Evolutionary conservation across 2,329 filamentous ascomycete genomes (phyloP), one percentile per base, ranked within the genome.

Genomic region (Knoxdaviesia capensis): DNA sequence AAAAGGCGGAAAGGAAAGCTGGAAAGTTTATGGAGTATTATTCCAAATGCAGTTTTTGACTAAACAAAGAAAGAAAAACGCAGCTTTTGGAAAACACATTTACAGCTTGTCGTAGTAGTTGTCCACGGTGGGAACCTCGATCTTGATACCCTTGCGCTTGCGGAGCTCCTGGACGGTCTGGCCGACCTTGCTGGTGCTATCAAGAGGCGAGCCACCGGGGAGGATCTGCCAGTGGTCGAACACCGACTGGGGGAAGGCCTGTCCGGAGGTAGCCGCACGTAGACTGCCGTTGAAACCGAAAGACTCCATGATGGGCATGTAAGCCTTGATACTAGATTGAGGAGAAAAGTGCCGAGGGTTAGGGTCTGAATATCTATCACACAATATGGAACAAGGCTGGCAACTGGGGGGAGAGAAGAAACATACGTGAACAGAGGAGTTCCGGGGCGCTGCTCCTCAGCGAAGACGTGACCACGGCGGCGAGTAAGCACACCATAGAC

Each of bases 81-180:
- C 20, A 20, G 20, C 20, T 20, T 20, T 20, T 3, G 31, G 31
- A 32, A 5, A 34, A 7, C 28, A 9, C 8, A 42, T 43, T 74
- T 94, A 94, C 71, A 94, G 79, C 81, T 94, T 94, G 80, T 94
- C 86, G 69, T 94, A 94, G 80, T 93, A 94, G 76, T 94, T 93
- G 62, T 85, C 84, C 70, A 86, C 79, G 62, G 80, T 83, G 56
- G 90, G 88, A 62, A 94, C 82, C 57, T 85, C 76, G 59, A 80
- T 69, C 85, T 98, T 98, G 74, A 98, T 72, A 85, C 88, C 90
- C 85, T 98, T 98, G 69, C 88, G 84, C 80, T 94, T 94, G 62
- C 90, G 86, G 80, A 92, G 93, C 46, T 80, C 75, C 61, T 71
- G 68, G 55, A 96, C 85, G 56, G 94, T 71, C 61, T 74, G 64